A percentile compares a stretch with the other conserved stretches of the same genome.
Conservation (phyloP, 495 filamentous ascomycete species). For the Podospora pseudoanserina region DNA sequence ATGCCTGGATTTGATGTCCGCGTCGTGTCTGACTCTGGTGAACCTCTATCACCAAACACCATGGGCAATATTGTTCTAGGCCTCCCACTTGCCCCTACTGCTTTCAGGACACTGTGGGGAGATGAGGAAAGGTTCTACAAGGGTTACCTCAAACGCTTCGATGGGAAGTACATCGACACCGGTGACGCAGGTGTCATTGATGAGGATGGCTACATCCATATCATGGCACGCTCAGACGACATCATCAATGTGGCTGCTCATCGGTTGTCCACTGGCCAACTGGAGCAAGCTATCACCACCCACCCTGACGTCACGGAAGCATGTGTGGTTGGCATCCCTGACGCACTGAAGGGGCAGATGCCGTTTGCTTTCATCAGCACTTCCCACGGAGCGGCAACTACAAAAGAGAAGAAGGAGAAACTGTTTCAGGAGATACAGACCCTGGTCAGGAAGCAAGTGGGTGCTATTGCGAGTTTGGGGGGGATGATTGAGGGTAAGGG, state of each 20-base stretch:
- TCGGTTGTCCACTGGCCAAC: conserved; percentile 80
- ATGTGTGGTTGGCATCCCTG: conserved; percentile 80
- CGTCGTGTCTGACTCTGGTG: conserved; percentile 75
- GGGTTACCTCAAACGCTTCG: conserved; percentile 75
- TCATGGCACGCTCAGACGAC: conserved; percentile 82
- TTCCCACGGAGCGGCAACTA: conserved; percentile 18
- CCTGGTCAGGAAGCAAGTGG: conserved; percentile 76
- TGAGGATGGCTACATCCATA: conserved; percentile 73
- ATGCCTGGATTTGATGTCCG: conserved; percentile 88
- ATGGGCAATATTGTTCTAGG: conserved; percentile 92
- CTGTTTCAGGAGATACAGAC: conserved; percentile 56
- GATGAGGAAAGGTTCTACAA: conserved; percentile 81
- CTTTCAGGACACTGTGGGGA: conserved; percentile 77
- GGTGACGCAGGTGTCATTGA: conserved; percentile 88
- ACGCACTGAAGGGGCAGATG: conserved; percentile 80
- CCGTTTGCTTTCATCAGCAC: conserved; percentile 84
- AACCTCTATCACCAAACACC: conserved; percentile 58
- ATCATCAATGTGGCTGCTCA: conserved; percentile 95
- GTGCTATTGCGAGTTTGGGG: conserved; percentile 77
- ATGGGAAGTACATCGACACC: conserved; percentile 79
- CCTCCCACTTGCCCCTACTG: conserved; percentile 78
- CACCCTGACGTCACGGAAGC: conserved; percentile 76
- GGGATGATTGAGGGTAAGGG: conserved; percentile 79
- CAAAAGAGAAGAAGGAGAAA: conserved; percentile 40
- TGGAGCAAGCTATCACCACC: conserved; percentile 84